These are phyloP conservation scores for Curvularia eragrostidis DNA, from an alignment of 2,329 filamentous ascomycete species.

Conservation along the genomic window DNA sequence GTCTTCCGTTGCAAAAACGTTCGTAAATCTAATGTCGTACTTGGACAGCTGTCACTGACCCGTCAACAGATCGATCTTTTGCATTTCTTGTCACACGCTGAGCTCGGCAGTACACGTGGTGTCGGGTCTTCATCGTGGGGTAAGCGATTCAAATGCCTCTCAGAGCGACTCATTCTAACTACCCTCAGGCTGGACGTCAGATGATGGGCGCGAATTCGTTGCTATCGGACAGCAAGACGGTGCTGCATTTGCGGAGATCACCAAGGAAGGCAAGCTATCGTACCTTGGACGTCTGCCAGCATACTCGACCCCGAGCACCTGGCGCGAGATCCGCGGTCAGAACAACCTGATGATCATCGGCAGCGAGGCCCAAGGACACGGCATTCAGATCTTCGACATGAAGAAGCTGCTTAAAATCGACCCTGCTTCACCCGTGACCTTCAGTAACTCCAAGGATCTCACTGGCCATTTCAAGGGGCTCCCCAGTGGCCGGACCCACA, in stretches of 20 bases:
- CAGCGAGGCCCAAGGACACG: conserved; percentile 54
- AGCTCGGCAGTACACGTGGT: conserved; percentile 57
- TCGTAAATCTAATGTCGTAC: neutral
- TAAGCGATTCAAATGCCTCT: neutral
- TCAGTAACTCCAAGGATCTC: conserved; percentile 44
- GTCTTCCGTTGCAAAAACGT: conserved; percentile 46
- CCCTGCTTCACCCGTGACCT: conserved; percentile 45
- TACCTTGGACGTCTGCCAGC: conserved; percentile 63
- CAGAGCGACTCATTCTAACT: conserved; percentile 7
- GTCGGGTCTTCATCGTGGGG: conserved; percentile 59
- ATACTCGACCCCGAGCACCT: conserved; percentile 54
- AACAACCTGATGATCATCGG: conserved; percentile 56
- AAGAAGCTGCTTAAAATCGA: conserved; percentile 52
- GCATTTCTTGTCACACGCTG: conserved; percentile 62
- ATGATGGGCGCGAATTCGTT: conserved; percentile 61
- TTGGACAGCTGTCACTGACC: conserved; percentile 7
- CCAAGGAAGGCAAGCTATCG: conserved; percentile 56
- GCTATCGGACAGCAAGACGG: conserved; percentile 63
- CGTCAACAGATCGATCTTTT: conserved; percentile 58
- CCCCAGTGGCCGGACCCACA: conserved; percentile 48
- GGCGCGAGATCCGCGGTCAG: conserved; percentile 61
- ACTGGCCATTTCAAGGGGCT: conserved; percentile 45
- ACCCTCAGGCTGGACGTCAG: conserved; percentile 56
- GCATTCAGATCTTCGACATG: conserved; percentile 70
- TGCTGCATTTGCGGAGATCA: conserved; percentile 62